Conservation (phyloP, 306 rosid species). For the Luffa aegyptiaca region DNA sequence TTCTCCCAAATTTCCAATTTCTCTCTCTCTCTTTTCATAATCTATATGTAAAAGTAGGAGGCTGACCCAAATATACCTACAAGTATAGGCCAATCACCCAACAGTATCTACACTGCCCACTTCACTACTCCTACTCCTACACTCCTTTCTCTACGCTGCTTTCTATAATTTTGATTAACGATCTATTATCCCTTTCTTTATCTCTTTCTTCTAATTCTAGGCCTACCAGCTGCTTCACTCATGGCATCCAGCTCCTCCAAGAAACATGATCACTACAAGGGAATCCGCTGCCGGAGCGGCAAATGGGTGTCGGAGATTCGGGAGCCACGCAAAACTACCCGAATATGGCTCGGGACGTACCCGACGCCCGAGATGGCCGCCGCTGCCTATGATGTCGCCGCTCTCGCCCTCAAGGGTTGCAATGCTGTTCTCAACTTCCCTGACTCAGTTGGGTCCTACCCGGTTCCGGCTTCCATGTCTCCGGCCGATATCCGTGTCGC, state of each 20-base stretch:
- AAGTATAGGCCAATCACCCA: neutral
- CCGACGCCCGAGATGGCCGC: slow-evolving; percentile 80
- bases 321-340: slow-evolving; percentile 64
- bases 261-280: slow-evolving; percentile 48
- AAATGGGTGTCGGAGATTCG: slow-evolving; percentile 97
- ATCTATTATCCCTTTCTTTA: neutral
- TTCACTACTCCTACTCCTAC: neutral
- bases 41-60: no score
- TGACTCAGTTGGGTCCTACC: slow-evolving; percentile 16
- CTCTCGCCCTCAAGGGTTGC: slow-evolving; percentile 56
- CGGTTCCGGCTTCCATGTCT: slow-evolving; percentile 44
- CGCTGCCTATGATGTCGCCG: slow-evolving; percentile 81
- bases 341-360: slow-evolving; percentile 90
- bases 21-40: neutral
- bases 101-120: neutral
- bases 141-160: neutral
- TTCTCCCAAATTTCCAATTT: neutral
- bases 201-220: neutral
- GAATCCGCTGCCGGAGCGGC: slow-evolving; percentile 61
- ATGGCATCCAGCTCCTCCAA: slow-evolving; percentile 49
- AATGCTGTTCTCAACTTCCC: slow-evolving; percentile 66
- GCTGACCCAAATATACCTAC: slow-evolving; percentile 1
- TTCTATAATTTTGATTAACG: neutral
- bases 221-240: neutral
- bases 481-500: slow-evolving; percentile 57